Percentiles rank a stretch among this genome's conserved stretches.
phyloP scores from a whole-genome alignment of 2,329 filamentous ascomycete species.

The Zymoseptoria ardabiliae region DNA sequence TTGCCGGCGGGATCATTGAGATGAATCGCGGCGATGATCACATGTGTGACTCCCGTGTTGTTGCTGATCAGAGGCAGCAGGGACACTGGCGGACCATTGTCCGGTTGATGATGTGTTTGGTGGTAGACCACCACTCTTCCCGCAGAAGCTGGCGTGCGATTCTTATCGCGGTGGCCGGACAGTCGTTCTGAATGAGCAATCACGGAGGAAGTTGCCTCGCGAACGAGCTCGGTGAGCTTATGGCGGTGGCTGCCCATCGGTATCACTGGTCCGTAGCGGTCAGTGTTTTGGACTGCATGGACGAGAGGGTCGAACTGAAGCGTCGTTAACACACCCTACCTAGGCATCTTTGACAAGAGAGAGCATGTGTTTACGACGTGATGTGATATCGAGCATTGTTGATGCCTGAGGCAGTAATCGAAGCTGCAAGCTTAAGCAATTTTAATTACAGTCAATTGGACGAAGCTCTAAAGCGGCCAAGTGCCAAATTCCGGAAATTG shows the following conservation, averaged over 20 bases:
- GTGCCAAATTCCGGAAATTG: too few species aligned
- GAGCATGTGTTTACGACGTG: neutral
- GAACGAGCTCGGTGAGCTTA: neutral
- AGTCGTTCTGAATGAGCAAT: neutral
- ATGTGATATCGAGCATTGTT: neutral
- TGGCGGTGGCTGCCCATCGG: neutral
- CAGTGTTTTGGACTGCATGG: neutral
- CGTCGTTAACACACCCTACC: neutral
- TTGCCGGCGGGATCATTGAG: slow-evolving; percentile 60
- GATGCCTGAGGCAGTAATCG: neutral
- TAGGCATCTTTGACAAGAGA: neutral
- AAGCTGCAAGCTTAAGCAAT: too few species aligned
- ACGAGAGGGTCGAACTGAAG: neutral
- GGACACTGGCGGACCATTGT: slow-evolving; percentile 48
- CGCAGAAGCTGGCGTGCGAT: neutral
- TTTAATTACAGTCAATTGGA: too few species aligned
- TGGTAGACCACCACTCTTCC: slow-evolving; percentile 51
- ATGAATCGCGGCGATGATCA: slow-evolving; percentile 82
- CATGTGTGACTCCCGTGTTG: slow-evolving; percentile 63
- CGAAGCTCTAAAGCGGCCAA: too few species aligned
- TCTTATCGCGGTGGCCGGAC: neutral
- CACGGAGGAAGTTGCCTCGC: neutral
- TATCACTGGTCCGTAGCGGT: neutral
- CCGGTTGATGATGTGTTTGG: slow-evolving; percentile 54
- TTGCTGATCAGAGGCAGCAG: slow-evolving; percentile 54